phyloP scores from a whole-genome alignment of 1,139 yeast genomes.

The Pneumocystis sp. region DNA sequence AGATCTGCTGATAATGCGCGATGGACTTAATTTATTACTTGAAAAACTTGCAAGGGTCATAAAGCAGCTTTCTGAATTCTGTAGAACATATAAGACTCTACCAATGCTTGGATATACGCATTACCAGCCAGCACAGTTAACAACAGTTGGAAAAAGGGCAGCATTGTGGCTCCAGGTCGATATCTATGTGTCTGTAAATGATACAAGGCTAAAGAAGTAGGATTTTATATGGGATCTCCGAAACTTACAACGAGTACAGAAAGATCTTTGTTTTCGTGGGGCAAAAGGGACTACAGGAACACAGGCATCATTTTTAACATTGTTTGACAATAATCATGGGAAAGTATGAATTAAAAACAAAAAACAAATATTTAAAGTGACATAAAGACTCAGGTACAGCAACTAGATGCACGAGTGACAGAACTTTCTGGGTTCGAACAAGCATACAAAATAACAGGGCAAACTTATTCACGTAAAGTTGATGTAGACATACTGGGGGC shows the following conservation, averaged over 20 bases:
- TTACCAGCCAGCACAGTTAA: conserved; percentile 98
- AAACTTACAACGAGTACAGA: conserved; percentile 88
- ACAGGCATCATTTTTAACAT: conserved; percentile 85
- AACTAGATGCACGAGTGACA: conserved; percentile 77
- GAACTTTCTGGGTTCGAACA: conserved; percentile 84
- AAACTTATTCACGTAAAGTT: conserved; percentile 93
- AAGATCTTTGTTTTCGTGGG: conserved; percentile 92
- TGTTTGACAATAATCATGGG: conserved; percentile 93
- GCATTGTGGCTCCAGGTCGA: conserved; percentile 77
- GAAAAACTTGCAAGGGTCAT: conserved; percentile 94
- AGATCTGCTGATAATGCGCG: conserved; percentile 87
- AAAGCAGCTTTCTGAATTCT: conserved; percentile 75
- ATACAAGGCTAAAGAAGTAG: conserved; percentile 11
- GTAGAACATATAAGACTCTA: conserved; percentile 78
- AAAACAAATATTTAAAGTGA: conserved; percentile 21
- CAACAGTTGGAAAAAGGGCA: conserved; percentile 97
- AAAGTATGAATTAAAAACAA: conserved; percentile 27
- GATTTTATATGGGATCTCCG: conserved; percentile 96
- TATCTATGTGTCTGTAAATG: background rate
- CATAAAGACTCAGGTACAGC: conserved; percentile 34
- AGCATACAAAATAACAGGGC: conserved; percentile 96
- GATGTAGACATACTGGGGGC: conserved; percentile 91
- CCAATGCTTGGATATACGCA: conserved; percentile 99
- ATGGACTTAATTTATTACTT: conserved; percentile 81
- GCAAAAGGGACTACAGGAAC: conserved; percentile 99